Evolutionary conservation across 1,284 basidiomycete species (phyloP).

Genomic region (Cerioporus squamosus): DNA sequence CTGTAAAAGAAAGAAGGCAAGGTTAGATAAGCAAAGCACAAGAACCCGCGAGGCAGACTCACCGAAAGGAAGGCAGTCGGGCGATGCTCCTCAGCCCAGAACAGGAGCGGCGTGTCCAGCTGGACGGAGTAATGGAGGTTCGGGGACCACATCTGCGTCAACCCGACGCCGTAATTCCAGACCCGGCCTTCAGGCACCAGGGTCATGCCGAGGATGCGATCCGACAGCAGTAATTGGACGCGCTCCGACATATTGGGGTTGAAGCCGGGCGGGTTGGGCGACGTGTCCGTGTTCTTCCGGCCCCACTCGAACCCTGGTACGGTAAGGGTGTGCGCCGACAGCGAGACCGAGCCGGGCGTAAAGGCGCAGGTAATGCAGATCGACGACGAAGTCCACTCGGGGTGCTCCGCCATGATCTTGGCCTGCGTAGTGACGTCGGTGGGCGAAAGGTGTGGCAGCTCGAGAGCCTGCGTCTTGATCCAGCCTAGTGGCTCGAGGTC

Average conservation of each 20-base stretch:
- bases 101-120: slow-evolving; percentile 89
- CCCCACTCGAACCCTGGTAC: slow-evolving; percentile 99
- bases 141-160: slow-evolving; percentile 91
- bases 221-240: slow-evolving; percentile 93
- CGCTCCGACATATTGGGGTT: slow-evolving; percentile 98
- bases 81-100: slow-evolving; percentile 96
- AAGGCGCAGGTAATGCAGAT: slow-evolving; percentile 96
- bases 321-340: slow-evolving; percentile 91
- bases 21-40: slow-evolving; percentile 3
- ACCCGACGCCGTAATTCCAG: slow-evolving; percentile 93
- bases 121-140: slow-evolving; percentile 86
- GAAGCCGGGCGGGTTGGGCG: slow-evolving; percentile 89
- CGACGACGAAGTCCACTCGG: slow-evolving; percentile 92
- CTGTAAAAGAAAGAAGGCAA: slow-evolving; percentile 38
- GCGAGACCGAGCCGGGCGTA: slow-evolving; percentile 95
- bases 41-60: slow-evolving; percentile 37
- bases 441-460: slow-evolving; percentile 91
- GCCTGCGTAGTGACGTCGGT: slow-evolving; percentile 96
- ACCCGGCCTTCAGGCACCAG: slow-evolving; percentile 89
- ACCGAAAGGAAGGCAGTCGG: slow-evolving; percentile 90
- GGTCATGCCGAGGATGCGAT: slow-evolving; percentile 92
- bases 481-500: slow-evolving; percentile 96
- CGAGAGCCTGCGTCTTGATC: slow-evolving; percentile 96
- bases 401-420: slow-evolving; percentile 95
- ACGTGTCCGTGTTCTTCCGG: slow-evolving; percentile 87